phyloP scores from a whole-genome alignment of 768 basidiomycete species.

The Rhizopogon vesiculosus region DNA sequence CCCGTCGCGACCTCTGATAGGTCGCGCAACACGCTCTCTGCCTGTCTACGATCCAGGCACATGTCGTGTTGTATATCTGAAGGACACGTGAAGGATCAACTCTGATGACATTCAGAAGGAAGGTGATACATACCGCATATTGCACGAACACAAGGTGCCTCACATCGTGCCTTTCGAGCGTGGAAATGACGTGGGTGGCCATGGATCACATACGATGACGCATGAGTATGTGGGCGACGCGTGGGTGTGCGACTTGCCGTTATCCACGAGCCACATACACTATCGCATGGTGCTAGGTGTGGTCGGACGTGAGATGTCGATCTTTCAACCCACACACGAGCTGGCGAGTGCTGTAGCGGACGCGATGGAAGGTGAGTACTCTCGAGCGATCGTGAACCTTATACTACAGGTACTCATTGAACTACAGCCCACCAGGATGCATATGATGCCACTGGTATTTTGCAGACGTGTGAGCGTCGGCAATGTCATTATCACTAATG shows the following conservation, averaged over 20 bases:
- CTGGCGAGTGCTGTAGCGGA: background rate
- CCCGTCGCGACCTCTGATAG: background rate
- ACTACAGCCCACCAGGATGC: conserved; percentile 18
- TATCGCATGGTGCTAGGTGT: conserved; percentile 1
- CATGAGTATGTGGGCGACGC: conserved; percentile 1
- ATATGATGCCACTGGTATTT: conserved; percentile 5
- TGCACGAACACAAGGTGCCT: conserved; percentile 14
- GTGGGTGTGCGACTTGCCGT: background rate
- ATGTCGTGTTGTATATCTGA: conserved; percentile 20
- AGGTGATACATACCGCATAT: conserved; percentile 10
- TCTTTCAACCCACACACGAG: background rate
- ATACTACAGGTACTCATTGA: background rate
- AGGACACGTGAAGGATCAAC: conserved; percentile 25
- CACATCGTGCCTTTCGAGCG: conserved; percentile 21
- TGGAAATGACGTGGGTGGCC: conserved; percentile 23
- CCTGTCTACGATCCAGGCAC: background rate
- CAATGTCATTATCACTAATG: conserved; percentile 18
- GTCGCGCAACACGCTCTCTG: background rate
- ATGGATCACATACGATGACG: conserved; percentile 1
- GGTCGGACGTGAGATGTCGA: background rate
- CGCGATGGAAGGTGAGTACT: background rate
- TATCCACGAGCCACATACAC: background rate
- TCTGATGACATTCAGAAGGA: conserved; percentile 14
- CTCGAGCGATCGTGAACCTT: background rate
- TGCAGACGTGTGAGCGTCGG: conserved; percentile 27